phyloP scores from a whole-genome alignment of 139 green algal genomes.

The Chlorella sp. region DNA sequence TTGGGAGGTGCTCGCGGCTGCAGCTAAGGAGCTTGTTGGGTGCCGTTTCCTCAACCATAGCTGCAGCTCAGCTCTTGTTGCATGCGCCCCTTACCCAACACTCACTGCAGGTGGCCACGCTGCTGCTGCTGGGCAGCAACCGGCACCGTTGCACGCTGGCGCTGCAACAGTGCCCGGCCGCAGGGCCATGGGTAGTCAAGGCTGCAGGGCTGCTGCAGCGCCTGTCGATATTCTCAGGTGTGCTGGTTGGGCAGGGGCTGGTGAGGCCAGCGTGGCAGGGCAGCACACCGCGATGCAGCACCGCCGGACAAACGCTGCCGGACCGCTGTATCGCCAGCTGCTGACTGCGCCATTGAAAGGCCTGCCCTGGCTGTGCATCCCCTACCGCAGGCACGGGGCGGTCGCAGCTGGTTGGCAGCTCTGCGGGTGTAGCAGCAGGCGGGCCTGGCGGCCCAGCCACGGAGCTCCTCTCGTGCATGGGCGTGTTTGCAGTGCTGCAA shows the following conservation, averaged over 20 bases:
- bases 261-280: not conserved
- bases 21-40: too few relatives aligned
- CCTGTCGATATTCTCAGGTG: conserved; percentile 20
- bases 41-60: too few relatives aligned
- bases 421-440: not conserved
- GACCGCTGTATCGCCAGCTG: too few relatives aligned
- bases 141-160: not conserved
- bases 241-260: not conserved
- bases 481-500: not conserved
- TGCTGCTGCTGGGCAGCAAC: conserved; percentile 18
- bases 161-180: conserved; percentile 19
- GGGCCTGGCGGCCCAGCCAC: not conserved
- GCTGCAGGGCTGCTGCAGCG: not conserved
- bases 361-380: too few relatives aligned
- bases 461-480: conserved; percentile 12
- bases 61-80: too few relatives aligned
- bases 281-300: too few relatives aligned
- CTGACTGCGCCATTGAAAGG: too few relatives aligned
- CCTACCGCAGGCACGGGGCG: not conserved
- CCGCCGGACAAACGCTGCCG: too few relatives aligned
- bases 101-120: conserved; percentile 1
- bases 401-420: not conserved
- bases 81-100: too few relatives aligned
- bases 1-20: too few relatives aligned
- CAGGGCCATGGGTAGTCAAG: not conserved